Percentiles rank a stretch among this genome's conserved stretches.
phyloP scores from a whole-genome alignment of 306 rosid species.

The Cucumis sativus region Cucumber_9930_V3 NC_026661.2:20344001-20344500 shows the following conservation, averaged over 20 bases:
- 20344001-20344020: slow-evolving; percentile 33
- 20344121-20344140: slow-evolving; percentile 75
- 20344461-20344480: slow-evolving; percentile 44
- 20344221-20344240: slow-evolving; percentile 55
- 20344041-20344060: slow-evolving; percentile 77
- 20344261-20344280: slow-evolving; percentile 48
- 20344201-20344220: slow-evolving; percentile 61
- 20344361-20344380: slow-evolving; percentile 62
- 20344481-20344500: slow-evolving; percentile 53
- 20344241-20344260: slow-evolving; percentile 67
- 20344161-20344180: slow-evolving; percentile 71
- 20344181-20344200: slow-evolving; percentile 54
- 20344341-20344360: slow-evolving; percentile 59
- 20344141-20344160: slow-evolving; percentile 70
- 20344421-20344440: slow-evolving; percentile 52
- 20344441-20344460: slow-evolving; percentile 50
- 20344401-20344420: slow-evolving; percentile 38
- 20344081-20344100: slow-evolving; percentile 60
- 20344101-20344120: slow-evolving; percentile 60
- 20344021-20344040: slow-evolving; percentile 72
- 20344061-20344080: slow-evolving; percentile 82
- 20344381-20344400: slow-evolving; percentile 38
- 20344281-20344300: slow-evolving; percentile 70
- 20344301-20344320: slow-evolving; percentile 46
- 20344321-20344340: slow-evolving; percentile 58